These are phyloP conservation scores for Penicillium silybi DNA, from an alignment of 495 filamentous ascomycete genomes.

Conservation along the genomic window DNA sequence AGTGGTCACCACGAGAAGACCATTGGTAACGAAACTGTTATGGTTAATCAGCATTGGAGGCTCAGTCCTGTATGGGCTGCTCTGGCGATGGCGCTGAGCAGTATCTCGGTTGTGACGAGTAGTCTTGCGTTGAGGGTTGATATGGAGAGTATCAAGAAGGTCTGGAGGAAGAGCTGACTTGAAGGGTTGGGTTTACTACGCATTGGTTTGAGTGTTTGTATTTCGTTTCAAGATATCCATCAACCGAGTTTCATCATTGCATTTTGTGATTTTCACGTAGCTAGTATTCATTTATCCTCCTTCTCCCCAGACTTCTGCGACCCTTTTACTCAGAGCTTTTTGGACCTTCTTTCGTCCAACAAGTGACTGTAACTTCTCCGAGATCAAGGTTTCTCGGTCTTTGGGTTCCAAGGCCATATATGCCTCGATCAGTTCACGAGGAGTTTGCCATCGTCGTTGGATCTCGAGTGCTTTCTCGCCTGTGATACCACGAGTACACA, in stretches of 20 bases:
- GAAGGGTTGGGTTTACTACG: neutral
- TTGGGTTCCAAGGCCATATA: conserved; percentile 54
- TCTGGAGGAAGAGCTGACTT: conserved; percentile 9
- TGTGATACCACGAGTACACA: conserved; percentile 74
- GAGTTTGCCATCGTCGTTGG: conserved; percentile 70
- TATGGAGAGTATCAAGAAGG: conserved; percentile 19
- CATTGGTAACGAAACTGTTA: conserved; percentile 21
- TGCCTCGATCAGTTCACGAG: conserved; percentile 63
- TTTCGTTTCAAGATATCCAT: neutral
- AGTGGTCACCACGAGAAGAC: conserved; percentile 44
- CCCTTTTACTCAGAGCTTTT: conserved; percentile 59
- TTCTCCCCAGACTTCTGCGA: conserved; percentile 70
- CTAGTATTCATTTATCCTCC: conserved; percentile 9
- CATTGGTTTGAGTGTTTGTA: neutral
- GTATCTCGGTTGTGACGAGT: conserved; percentile 73
- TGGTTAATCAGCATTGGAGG: conserved; percentile 40
- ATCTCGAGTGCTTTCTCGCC: conserved; percentile 82
- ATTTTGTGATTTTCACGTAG: neutral
- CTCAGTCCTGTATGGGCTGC: conserved; percentile 82
- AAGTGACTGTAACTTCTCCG: conserved; percentile 47
- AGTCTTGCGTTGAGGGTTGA: conserved; percentile 61
- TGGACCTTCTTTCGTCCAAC: conserved; percentile 67
- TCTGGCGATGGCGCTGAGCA: conserved; percentile 82
- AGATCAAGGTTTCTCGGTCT: conserved; percentile 47
- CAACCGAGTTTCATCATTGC: neutral